Percentiles rank a stretch among this genome's conserved stretches.
Evolutionary conservation across 2,329 filamentous ascomycete species (phyloP).

Genomic region (Coleophoma crateriformis): DNA sequence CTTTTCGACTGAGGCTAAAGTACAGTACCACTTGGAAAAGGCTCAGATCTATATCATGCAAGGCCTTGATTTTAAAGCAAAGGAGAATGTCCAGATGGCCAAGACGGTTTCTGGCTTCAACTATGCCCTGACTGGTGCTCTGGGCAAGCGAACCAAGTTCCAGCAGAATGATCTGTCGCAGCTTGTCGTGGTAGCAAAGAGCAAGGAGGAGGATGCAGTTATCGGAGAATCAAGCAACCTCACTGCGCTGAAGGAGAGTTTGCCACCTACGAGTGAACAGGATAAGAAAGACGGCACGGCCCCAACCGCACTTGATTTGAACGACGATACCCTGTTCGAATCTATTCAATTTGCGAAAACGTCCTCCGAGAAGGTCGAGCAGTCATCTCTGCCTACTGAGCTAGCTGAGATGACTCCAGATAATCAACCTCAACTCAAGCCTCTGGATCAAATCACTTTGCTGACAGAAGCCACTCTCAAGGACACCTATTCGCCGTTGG

Average conservation of each 20-base stretch:
- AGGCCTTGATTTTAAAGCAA: slow-evolving; percentile 71
- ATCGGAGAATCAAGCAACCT: slow-evolving; percentile 5
- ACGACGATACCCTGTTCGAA: slow-evolving; percentile 91
- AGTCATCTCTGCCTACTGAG: slow-evolving; percentile 49
- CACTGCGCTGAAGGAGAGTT: slow-evolving; percentile 12
- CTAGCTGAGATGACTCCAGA: slow-evolving; percentile 67
- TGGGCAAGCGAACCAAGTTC: slow-evolving; percentile 81
- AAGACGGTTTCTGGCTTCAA: slow-evolving; percentile 62
- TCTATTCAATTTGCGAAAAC: slow-evolving; percentile 71
- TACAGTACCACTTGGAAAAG: slow-evolving; percentile 74
- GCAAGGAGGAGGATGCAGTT: slow-evolving; percentile 37
- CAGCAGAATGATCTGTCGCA: slow-evolving; percentile 80
- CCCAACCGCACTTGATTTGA: slow-evolving; percentile 70
- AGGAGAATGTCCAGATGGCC: slow-evolving; percentile 64
- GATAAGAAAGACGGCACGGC: slow-evolving; percentile 29
- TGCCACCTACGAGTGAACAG: slow-evolving; percentile 8
- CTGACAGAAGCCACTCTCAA: slow-evolving; percentile 84
- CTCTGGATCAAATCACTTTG: slow-evolving; percentile 85
- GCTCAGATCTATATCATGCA: slow-evolving; percentile 81
- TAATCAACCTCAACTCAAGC: slow-evolving; percentile 73
- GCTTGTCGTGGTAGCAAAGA: slow-evolving; percentile 84
- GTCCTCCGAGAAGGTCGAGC: slow-evolving; percentile 29
- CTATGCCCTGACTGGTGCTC: slow-evolving; percentile 77
- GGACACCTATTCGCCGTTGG: slow-evolving; percentile 76
- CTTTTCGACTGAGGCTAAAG: slow-evolving; percentile 45